Conservation (phyloP, 2,329 filamentous ascomycete genomes). For the Alternaria burnsii region DNA sequence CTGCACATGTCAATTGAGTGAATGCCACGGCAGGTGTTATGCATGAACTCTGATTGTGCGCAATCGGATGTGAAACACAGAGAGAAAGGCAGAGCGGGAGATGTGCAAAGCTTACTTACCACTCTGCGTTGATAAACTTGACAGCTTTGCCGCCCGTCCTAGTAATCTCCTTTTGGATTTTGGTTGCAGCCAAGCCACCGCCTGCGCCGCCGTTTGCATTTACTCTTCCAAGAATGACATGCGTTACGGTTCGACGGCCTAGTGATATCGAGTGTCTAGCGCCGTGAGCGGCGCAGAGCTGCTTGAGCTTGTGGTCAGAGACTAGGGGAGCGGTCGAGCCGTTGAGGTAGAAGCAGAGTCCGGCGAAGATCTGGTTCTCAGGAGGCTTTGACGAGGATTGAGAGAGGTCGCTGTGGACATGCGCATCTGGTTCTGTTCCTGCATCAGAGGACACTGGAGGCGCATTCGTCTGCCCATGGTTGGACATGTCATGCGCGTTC, state of each 20-base stretch:
- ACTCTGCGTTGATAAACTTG: slow-evolving; percentile 83
- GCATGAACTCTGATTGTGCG: slow-evolving; percentile 3
- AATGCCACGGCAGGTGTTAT: neutral
- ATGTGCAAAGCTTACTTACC: slow-evolving; percentile 57
- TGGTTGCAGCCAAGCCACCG: slow-evolving; percentile 77
- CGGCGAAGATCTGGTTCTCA: slow-evolving; percentile 68
- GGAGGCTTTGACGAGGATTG: slow-evolving; percentile 9
- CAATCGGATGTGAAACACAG: neutral
- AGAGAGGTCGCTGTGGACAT: neutral
- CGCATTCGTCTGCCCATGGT: neutral
- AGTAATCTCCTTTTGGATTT: slow-evolving; percentile 82
- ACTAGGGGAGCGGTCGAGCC: slow-evolving; percentile 82
- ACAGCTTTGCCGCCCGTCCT: slow-evolving; percentile 73
- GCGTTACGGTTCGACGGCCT: slow-evolving; percentile 78
- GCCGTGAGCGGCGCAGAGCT: slow-evolving; percentile 77
- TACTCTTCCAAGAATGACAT: slow-evolving; percentile 76
- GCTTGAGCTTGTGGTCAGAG: slow-evolving; percentile 87
- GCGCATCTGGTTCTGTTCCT: neutral
- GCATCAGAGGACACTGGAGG: neutral
- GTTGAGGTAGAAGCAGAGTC: slow-evolving; percentile 83
- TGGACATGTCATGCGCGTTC: neutral
- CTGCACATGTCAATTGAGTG: slow-evolving; percentile 53
- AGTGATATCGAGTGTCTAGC: slow-evolving; percentile 75
- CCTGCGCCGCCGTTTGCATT: slow-evolving; percentile 63
- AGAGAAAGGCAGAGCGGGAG: neutral